Base-by-base conservation (phyloP, 371 early-diverging fungal genomes). In the Mucor lusitanicus region DNA sequence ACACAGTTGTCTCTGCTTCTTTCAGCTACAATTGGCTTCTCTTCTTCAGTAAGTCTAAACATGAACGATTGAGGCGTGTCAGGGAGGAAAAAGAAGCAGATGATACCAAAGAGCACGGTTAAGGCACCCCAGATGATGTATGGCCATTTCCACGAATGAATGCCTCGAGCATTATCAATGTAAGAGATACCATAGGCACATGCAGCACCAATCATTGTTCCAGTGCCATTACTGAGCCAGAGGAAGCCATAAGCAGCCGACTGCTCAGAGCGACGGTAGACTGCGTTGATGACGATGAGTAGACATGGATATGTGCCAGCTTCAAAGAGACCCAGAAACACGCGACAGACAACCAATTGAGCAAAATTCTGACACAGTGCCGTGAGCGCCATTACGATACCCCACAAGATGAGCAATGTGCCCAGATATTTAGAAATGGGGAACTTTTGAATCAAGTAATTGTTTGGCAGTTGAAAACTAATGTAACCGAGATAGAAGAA, bases 191-290 rank as follows among this genome's bases (percentile, higher is more conserved):
- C 75, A 32, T 69, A 69, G 6, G 67, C 69, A 44, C 59, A 54
- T 19, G 50, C 32, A 17, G 71, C 37, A 15, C 71, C 68, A 30
- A 71, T 32, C 60, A 71, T 64, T 2, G 68, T 67, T 28, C 71
- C 71, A 19, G 61, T 35, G n/a, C 77, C 75, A 15, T 79, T 76
- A 42, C 64, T 69, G 17, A 62, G 32, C 64, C 68, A 68, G 19
- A 70, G 60, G 40, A 55, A 59, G n/a, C 59, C 61, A 65, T 58
- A 62, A 17, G 65, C 69, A 9, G 56, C 63, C 4, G 78, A 62
- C 39, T 78, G 78, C 23, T 80, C 81, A 0, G 70, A 63, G 37
- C 78, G 74, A 35, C 80, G 73, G 40, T 80, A 80, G 0, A 76
- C 58, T 6, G 67, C 68, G 40, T 61, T 70, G 6, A 78, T 21